These are phyloP conservation scores for Acorus gramineus DNA, from an alignment of 106 monocot species.

Conservation along the genomic window DNA sequence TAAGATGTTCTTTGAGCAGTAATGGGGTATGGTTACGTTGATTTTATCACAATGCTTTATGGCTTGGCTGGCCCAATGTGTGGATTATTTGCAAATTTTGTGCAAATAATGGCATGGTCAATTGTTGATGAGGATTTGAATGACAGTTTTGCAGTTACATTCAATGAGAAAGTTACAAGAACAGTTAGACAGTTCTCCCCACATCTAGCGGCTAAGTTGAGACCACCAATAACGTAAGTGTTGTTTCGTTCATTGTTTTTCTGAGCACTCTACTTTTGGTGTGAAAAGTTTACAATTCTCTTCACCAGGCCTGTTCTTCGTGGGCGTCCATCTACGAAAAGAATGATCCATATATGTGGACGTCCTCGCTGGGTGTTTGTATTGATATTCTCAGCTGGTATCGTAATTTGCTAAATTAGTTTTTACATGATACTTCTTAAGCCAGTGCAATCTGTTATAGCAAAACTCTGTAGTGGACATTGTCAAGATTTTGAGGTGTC, in stretches of 20 bases:
- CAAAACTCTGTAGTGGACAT: too few relatives aligned
- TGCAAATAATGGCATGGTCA: too few relatives aligned
- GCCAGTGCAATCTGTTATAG: too few relatives aligned
- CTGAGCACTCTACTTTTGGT: neutral
- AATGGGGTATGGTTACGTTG: too few relatives aligned
- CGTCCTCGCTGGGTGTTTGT: conserved; percentile 92
- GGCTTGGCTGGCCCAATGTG: neutral
- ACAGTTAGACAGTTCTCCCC: conserved; percentile 79
- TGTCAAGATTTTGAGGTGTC: too few relatives aligned
- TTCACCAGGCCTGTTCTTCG: conserved; percentile 80
- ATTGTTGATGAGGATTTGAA: neutral
- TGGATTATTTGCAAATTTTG: neutral
- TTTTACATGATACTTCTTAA: neutral
- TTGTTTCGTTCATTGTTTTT: neutral
- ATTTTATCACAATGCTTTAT: neutral
- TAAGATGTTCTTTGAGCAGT: too few relatives aligned
- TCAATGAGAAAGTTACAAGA: conserved; percentile 82
- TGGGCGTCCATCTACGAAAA: conserved; percentile 65
- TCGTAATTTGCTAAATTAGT: neutral
- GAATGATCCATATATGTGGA: conserved; percentile 92
- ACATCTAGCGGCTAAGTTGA: conserved; percentile 80
- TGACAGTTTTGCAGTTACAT: conserved; percentile 78
- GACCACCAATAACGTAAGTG: conserved; percentile 72
- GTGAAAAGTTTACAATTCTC: neutral
- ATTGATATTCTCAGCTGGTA: conserved; percentile 75